Percentiles rank a stretch among this genome's conserved stretches.
These are phyloP conservation scores for Leptoxyphium fumago DNA, from an alignment of 2,329 filamentous ascomycete genomes.

Conservation along the genomic window DNA sequence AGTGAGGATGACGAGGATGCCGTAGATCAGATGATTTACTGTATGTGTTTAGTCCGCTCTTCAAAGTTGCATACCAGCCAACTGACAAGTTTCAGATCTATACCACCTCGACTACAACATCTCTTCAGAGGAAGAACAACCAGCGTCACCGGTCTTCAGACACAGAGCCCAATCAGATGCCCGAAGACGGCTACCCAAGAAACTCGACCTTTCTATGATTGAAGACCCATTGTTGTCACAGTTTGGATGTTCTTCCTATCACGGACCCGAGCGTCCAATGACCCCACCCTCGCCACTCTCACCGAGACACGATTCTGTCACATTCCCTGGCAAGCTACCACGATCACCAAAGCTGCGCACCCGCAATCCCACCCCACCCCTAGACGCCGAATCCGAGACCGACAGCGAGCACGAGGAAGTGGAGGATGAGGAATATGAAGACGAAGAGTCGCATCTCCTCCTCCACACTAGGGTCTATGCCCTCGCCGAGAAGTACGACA, in stretches of 20 bases:
- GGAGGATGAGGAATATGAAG: conserved; percentile 21
- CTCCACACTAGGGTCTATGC: conserved; percentile 35
- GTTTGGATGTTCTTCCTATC: conserved; percentile 15
- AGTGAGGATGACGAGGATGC: conserved; percentile 24
- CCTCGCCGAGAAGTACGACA: conserved; percentile 37
- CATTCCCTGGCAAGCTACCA: conserved; percentile 7
- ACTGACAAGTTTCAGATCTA: conserved; percentile 14
- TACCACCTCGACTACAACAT: conserved; percentile 23
- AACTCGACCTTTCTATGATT: conserved; percentile 20
- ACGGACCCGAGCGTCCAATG: conserved; percentile 5
- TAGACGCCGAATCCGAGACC: conserved; percentile 18
- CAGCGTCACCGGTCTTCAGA: conserved; percentile 17
- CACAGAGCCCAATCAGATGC: conserved; percentile 15
- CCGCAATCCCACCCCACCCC: conserved; percentile 10
- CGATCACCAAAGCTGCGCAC: conserved; percentile 8
- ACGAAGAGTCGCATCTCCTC: conserved; percentile 27
- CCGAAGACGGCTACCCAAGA: conserved; percentile 14
- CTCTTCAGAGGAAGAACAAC: conserved; percentile 13
- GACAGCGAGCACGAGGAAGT: conserved; percentile 22
- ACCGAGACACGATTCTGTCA: conserved; percentile 5
- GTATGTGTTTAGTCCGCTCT: conserved; percentile 10
- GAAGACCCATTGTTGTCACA: conserved; percentile 22
- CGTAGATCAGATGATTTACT: conserved; percentile 26
- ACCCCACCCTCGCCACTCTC: conserved; percentile 9
- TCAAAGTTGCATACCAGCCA: not conserved